Conservation (phyloP, 1,284 basidiomycete species). For the Vanrija humicola region DNA sequence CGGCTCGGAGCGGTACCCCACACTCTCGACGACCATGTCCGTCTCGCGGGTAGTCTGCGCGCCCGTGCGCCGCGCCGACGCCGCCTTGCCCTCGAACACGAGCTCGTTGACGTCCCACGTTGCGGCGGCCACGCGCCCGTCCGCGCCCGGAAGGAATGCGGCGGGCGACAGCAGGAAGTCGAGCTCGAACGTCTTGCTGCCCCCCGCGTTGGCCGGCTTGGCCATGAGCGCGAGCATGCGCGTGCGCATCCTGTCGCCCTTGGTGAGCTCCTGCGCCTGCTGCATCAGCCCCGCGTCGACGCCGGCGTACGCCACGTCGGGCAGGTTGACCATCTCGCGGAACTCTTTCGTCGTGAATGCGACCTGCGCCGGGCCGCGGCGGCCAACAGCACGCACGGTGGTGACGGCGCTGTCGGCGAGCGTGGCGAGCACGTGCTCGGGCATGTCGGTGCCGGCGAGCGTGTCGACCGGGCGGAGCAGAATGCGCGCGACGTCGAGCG, state of each 20-base stretch:
- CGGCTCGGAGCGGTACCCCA: constrained; percentile 79
- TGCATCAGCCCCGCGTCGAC: constrained; percentile 38
- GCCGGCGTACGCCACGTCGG: constrained; percentile 55
- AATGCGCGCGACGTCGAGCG: constrained; percentile 88
- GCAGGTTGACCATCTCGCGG: constrained; percentile 78
- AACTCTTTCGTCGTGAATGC: constrained; percentile 95
- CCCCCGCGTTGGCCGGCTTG: constrained; percentile 17
- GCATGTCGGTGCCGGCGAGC: constrained; percentile 75
- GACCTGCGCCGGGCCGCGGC: constrained; percentile 83
- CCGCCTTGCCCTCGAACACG: constrained; percentile 12
- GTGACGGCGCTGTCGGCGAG: constrained; percentile 57
- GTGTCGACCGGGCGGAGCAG: constrained; percentile 64
- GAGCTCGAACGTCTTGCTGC: constrained; percentile 67
- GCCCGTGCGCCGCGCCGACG: constrained; percentile 62
- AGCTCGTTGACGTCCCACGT: constrained; percentile 44
- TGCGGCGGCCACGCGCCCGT: constrained; percentile 44
- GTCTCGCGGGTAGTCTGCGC: constrained; percentile 57
- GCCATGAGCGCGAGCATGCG: constrained; percentile 52
- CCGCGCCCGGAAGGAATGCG: constrained; percentile 49
- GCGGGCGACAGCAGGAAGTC: constrained; percentile 73
- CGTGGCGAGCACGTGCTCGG: constrained; percentile 66
- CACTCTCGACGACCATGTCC: constrained; percentile 78
- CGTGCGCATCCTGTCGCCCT: constrained; percentile 51
- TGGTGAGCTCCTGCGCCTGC: constrained; percentile 43
- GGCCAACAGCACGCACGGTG: constrained; percentile 77